These are phyloP conservation scores for Colletotrichum siamense DNA, from an alignment of 2,329 filamentous ascomycete genomes.

Conservation along the genomic window DNA sequence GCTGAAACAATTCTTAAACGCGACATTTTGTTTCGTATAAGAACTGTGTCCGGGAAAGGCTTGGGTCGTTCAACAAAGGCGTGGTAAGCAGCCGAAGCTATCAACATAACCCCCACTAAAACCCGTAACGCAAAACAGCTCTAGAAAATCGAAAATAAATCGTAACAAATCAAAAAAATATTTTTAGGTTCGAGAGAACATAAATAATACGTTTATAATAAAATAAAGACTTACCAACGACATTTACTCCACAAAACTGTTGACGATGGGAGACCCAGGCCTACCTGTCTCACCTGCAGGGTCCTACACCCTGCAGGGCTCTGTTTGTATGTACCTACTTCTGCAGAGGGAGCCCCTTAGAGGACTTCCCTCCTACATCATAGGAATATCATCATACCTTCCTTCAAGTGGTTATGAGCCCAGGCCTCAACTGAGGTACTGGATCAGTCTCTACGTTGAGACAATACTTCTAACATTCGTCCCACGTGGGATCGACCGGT, in stretches of 20 bases:
- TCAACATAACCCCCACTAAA: not conserved
- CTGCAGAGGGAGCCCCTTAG: too few species aligned
- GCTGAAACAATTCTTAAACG: not conserved
- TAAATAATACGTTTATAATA: not conserved
- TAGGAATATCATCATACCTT: too few species aligned
- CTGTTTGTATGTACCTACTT: too few species aligned
- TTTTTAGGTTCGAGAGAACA: accelerated
- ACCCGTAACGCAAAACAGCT: not conserved
- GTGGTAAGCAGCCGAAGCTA: not conserved
- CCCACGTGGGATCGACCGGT: too few species aligned
- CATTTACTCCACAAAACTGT: slow-evolving; percentile 13
- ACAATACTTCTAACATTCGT: too few species aligned
- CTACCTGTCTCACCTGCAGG: too few species aligned
- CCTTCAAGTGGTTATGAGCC: too few species aligned
- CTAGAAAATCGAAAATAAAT: not conserved
- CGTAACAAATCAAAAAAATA: not conserved
- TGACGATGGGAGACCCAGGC: too few species aligned
- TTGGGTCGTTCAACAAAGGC: not conserved
- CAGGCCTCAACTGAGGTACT: too few species aligned
- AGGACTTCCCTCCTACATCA: too few species aligned
- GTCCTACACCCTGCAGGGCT: too few species aligned
- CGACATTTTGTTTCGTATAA: not conserved
- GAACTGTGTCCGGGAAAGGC: not conserved
- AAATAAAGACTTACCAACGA: not conserved
- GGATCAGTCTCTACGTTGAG: too few species aligned